Evolutionary conservation across 2,329 filamentous ascomycete species (phyloP).

Genomic region (Venturia oleaginea): DNA sequence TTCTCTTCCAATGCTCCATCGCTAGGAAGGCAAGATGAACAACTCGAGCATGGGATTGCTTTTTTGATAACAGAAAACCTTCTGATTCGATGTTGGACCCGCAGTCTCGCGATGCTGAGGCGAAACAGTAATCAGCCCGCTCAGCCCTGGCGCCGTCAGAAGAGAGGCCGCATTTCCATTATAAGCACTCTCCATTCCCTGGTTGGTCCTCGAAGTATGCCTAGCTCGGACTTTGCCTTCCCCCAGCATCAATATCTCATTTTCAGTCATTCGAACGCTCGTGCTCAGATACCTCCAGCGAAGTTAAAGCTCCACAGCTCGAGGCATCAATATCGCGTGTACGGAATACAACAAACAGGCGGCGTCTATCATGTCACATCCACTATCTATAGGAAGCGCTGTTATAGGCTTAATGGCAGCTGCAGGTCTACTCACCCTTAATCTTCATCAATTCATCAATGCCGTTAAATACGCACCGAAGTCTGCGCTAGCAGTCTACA

Average conservation of each 20-base stretch:
- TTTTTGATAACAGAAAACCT: not conserved
- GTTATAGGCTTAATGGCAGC: not conserved
- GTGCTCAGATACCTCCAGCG: no score
- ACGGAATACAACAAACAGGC: not conserved
- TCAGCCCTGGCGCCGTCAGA: not conserved
- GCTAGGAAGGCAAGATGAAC: not conserved
- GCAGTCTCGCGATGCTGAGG: not conserved
- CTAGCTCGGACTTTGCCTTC: no score
- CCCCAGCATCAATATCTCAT: no score
- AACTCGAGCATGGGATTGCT: not conserved
- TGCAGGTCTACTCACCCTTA: not conserved
- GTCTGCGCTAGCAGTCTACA: not conserved
- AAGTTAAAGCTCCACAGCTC: no score
- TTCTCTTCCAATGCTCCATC: not conserved
- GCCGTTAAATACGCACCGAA: no score
- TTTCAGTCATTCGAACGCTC: no score
- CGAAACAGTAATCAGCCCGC: not conserved
- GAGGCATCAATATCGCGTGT: not conserved
- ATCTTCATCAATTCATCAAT: not conserved
- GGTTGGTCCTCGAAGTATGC: no score
- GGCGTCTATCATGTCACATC: not conserved
- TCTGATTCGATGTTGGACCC: not conserved
- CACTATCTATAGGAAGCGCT: not conserved
- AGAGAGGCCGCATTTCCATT: not conserved
- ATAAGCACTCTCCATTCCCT: not conserved